These are phyloP conservation scores for Paramecium caudatum DNA, from an alignment of 73 alveolate species.

Conservation along the genomic window DNA sequence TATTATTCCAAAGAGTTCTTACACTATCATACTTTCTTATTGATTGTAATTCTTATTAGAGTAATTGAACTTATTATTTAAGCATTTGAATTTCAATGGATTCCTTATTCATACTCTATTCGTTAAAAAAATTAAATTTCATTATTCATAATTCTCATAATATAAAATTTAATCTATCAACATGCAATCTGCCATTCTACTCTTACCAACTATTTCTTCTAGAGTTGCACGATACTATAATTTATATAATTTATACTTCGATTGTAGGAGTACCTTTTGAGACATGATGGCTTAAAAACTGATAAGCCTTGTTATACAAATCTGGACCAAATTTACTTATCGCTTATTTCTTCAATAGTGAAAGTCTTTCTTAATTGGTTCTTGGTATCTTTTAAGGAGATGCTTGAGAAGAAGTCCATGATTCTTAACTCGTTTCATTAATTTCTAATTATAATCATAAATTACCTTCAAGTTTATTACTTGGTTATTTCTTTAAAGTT, in stretches of 20 bases:
- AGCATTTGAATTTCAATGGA: too few relatives aligned
- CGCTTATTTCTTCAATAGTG: conserved; percentile 6
- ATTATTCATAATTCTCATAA: conserved; percentile 28
- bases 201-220: conserved; percentile 33
- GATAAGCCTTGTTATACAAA: conserved; percentile 10
- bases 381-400: conserved; percentile 7
- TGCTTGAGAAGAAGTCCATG: conserved; percentile 30
- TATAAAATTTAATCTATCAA: conserved; percentile 31
- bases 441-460: background rate
- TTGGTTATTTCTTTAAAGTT: background rate
- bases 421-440: conserved; percentile 7
- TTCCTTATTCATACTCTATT: too few relatives aligned
- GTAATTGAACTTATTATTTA: background rate
- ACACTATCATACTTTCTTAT: background rate
- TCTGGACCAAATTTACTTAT: conserved; percentile 27
- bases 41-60: background rate
- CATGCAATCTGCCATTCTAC: conserved; percentile 58
- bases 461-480: conserved; percentile 13
- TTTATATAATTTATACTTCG: background rate
- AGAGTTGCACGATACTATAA: conserved; percentile 2
- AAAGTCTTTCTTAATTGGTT: conserved; percentile 21
- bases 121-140: too few relatives aligned
- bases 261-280: conserved; percentile 31
- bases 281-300: conserved; percentile 55
- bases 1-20: background rate